Percentiles rank a stretch among this genome's conserved stretches.
Evolutionary conservation across 2,329 filamentous ascomycete genomes (phyloP).

Genomic region (Aspergillus sergii): DNA sequence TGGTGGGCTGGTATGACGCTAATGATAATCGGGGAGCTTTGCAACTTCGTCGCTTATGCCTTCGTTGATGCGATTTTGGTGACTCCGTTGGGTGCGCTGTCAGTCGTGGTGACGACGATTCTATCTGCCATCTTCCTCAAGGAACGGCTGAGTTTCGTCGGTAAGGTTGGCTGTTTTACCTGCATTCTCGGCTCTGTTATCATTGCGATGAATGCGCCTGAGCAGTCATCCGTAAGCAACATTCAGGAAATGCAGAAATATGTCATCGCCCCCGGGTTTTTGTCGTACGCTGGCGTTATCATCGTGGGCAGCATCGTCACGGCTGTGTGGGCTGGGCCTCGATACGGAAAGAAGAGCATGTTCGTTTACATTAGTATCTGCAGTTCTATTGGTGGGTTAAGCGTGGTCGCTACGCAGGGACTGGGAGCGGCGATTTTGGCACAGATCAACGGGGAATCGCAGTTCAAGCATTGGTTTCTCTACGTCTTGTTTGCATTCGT

Average conservation of each 20-base stretch:
- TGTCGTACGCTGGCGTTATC: slow-evolving; percentile 81
- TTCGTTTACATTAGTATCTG: slow-evolving; percentile 96
- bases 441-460: slow-evolving; percentile 75
- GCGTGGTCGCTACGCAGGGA: slow-evolving; percentile 92
- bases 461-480: slow-evolving; percentile 98
- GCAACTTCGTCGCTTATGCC: slow-evolving; percentile 96
- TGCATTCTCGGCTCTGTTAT: slow-evolving; percentile 92
- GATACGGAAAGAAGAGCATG: slow-evolving; percentile 96
- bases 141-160: slow-evolving; percentile 90
- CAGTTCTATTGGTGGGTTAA: slow-evolving; percentile 89
- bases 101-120: slow-evolving; percentile 88
- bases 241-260: slow-evolving; percentile 93
- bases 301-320: slow-evolving; percentile 72
- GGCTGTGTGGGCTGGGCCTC: slow-evolving; percentile 78
- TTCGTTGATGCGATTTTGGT: slow-evolving; percentile 97
- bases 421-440: slow-evolving; percentile 88
- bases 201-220: slow-evolving; percentile 91
- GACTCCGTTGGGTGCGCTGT: slow-evolving; percentile 85
- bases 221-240: slow-evolving; percentile 77
- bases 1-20: slow-evolving; percentile 97
- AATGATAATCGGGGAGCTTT: slow-evolving; percentile 95
- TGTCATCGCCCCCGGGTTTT: slow-evolving; percentile 83
- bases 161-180: slow-evolving; percentile 92
- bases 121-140: slow-evolving; percentile 94
- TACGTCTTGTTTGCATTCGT: slow-evolving; percentile 93